Base-by-base conservation (phyloP, 306 rosid genomes). In the Medicago lupulina region DNA sequence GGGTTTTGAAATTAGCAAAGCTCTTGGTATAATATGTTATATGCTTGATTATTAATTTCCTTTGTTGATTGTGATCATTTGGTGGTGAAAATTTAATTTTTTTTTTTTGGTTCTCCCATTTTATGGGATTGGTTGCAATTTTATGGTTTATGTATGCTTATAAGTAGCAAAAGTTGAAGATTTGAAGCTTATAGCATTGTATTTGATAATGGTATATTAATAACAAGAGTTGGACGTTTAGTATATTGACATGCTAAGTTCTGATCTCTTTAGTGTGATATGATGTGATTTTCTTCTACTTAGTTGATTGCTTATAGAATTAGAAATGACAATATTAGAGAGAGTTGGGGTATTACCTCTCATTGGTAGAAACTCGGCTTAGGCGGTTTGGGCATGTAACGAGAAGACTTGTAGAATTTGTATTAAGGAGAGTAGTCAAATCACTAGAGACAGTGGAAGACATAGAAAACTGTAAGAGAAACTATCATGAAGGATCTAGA, bases 191-290 rank as follows among this genome's bases (percentile, higher is more conserved):
- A 23, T 34, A 34, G 1, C 38, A 70, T 25, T 55, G 5, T 70
- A 38, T 21, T 7, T 23, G 55, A 40, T 39, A 11, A 47, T 70
- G 16, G 64, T 25, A 2, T 21, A n/a, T n/a, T n/a, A 75, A 19
- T 65, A 40, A 55, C 21, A 46, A 13, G 28, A 67, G 65, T 57
- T 80, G 62, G 64, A 66, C 43, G 62, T 50, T 67, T 58, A 2
- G n/a, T 66, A 8, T 66, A 62, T 41, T 68, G 51, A 8, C 9
- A 74, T 49, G 8, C 67, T 67, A 69, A 74, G 19, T 38, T 59
- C 3, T 54, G 28, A 31, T 65, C 54, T 13, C 12, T 50, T 9
- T 0, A 6, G 21, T 51, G 18, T 12, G 18, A 74, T 68, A 8
- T 6, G 19, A 6, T 63, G 13, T 34, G 9, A 6, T 15, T 43